Evolutionary conservation across 2,329 filamentous ascomycete species (phyloP).

Genomic region (Aspergillus piperis): DNA sequence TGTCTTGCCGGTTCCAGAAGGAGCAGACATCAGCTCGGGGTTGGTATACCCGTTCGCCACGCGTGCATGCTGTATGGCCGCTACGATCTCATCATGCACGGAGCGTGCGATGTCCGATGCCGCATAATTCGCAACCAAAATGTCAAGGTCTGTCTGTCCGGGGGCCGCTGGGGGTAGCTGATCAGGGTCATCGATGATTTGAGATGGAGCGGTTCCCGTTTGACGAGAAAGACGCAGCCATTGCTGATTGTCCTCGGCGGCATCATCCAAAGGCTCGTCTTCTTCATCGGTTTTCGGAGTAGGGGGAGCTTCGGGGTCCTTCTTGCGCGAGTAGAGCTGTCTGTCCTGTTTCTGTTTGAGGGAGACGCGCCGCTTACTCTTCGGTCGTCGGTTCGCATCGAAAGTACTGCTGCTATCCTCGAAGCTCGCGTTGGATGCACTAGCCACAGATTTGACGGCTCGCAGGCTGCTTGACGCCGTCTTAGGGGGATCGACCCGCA

Average conservation of each 20-base stretch:
- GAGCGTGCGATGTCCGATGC: constrained; percentile 73
- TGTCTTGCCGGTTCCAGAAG: constrained; percentile 66
- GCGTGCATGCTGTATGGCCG: constrained; percentile 65
- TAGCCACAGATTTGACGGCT: constrained; percentile 87
- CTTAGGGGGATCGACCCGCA: constrained; percentile 61
- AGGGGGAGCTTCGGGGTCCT: constrained; percentile 55
- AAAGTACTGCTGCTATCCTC: constrained; percentile 64
- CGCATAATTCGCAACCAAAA: constrained; percentile 73
- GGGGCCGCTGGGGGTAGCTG: constrained; percentile 61
- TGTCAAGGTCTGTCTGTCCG: constrained; percentile 75
- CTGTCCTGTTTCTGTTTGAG: constrained; percentile 84
- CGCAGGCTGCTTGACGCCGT: constrained; percentile 83
- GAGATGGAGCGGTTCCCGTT: constrained; percentile 56
- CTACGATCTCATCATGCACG: constrained; percentile 76
- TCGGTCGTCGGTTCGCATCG: constrained; percentile 65
- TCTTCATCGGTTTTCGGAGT: constrained; percentile 68
- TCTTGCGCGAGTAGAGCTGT: constrained; percentile 84
- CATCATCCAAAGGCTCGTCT: constrained; percentile 53
- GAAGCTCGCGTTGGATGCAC: constrained; percentile 73
- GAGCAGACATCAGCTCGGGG: constrained; percentile 53
- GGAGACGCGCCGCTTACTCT: constrained; percentile 72
- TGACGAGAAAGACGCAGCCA: constrained; percentile 63
- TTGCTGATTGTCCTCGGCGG: constrained; percentile 55
- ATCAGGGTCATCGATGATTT: constrained; percentile 69
- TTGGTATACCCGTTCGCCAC: constrained; percentile 68